phyloP scores from a whole-genome alignment of 371 early-diverging fungal genomes.

The Blastocladiella emersonii region DNA sequence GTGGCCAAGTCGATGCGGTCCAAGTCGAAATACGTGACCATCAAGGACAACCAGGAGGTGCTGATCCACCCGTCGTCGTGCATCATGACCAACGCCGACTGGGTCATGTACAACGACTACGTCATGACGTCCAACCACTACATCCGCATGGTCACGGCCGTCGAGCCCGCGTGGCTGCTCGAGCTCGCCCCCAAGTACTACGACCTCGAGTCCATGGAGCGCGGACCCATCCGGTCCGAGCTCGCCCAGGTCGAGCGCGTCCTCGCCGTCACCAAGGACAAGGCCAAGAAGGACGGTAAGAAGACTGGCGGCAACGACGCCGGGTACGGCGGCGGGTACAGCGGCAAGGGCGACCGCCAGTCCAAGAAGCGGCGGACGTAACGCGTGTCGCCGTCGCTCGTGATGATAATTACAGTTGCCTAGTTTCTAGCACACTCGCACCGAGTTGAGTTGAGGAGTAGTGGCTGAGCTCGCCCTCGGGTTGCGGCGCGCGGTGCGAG shows the following conservation, averaged over 20 bases:
- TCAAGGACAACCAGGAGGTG: constrained; percentile 93
- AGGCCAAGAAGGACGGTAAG: background rate
- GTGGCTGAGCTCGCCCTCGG: no score
- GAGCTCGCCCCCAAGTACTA: constrained; percentile 75
- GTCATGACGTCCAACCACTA: constrained; percentile 91
- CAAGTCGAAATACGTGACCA: constrained; percentile 72
- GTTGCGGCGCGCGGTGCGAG: no score
- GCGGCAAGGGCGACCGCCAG: no score
- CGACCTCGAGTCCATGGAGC: constrained; percentile 55
- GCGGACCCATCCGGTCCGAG: background rate
- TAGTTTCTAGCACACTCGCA: no score
- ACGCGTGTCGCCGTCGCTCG: no score
- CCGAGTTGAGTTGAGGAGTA: no score
- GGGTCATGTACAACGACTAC: constrained; percentile 96
- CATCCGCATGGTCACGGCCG: constrained; percentile 83
- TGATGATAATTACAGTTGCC: no score
- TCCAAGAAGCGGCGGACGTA: no score
- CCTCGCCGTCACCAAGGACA: background rate
- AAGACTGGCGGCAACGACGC: no score
- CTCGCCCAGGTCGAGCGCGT: background rate
- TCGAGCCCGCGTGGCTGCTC: constrained; percentile 79
- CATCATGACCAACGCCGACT: constrained; percentile 78
- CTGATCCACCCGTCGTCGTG: constrained; percentile 85
- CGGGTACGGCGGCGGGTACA: no score
- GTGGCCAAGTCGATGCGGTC: constrained; percentile 80